phyloP scores from a whole-genome alignment of 139 green algal species.

The Nannochloris sp. region DNA sequence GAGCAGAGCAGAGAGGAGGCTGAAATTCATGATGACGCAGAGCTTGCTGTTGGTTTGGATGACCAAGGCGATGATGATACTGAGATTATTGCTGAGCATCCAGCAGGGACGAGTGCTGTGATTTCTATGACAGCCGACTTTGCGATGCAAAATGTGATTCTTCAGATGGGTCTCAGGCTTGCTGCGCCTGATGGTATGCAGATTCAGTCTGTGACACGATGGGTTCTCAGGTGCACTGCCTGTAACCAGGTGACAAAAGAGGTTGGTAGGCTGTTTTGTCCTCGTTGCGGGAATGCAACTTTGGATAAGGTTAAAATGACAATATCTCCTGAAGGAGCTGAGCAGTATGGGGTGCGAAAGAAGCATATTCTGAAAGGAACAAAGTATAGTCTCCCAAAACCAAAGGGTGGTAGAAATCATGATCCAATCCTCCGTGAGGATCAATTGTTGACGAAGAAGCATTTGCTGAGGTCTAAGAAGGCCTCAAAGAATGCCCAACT shows the following conservation, averaged over 20 bases:
- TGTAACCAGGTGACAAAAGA: conserved; percentile 54
- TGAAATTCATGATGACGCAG: conserved; percentile 7
- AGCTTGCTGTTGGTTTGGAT: conserved; percentile 9
- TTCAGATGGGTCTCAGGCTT: conserved; percentile 84
- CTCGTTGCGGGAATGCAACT: conserved; percentile 82
- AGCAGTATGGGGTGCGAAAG: conserved; percentile 72
- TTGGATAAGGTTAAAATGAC: conserved; percentile 76
- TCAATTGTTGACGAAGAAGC: conserved; percentile 57
- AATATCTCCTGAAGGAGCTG: conserved; percentile 53
- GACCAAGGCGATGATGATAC: conserved; percentile 1
- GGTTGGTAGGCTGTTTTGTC: conserved; percentile 79
- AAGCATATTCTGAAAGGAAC: conserved; percentile 74
- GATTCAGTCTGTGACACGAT: conserved; percentile 56
- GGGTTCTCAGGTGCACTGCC: conserved; percentile 76
- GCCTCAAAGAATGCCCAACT: conserved; percentile 31
- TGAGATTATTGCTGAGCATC: not conserved
- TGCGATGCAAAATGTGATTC: conserved; percentile 93
- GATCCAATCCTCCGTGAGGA: conserved; percentile 83
- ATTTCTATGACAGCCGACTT: conserved; percentile 81
- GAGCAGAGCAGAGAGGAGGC: not conserved
- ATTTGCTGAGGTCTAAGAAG: conserved; percentile 20
- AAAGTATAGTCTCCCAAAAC: conserved; percentile 79
- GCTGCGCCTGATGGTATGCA: conserved; percentile 63
- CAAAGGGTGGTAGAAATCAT: conserved; percentile 55
- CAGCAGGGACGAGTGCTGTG: conserved; percentile 32